These are phyloP conservation scores for Eragrostis tef DNA, from an alignment of 202 grass and related monocot genomes.

Conservation along the genomic window DNA sequence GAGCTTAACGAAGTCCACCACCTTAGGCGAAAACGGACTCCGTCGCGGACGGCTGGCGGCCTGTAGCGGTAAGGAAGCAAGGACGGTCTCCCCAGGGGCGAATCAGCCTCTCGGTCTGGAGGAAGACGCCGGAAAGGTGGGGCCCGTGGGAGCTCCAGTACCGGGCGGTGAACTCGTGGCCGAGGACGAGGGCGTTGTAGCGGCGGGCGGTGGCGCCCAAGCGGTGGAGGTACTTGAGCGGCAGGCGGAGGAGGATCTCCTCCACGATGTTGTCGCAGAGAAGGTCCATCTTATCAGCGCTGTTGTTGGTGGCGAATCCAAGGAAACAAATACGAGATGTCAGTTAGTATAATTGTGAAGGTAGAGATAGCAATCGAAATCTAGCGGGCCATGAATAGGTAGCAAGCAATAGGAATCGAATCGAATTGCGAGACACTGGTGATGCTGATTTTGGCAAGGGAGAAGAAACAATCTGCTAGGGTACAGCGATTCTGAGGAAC, in stretches of 20 bases:
- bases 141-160: background rate
- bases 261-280: constrained; percentile 1
- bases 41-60: background rate
- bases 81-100: background rate
- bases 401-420: background rate
- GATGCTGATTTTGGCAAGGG: background rate
- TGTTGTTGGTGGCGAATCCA: background rate
- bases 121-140: constrained; percentile 20
- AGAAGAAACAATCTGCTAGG: background rate
- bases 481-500: background rate
- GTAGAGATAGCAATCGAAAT: background rate
- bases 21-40: background rate
- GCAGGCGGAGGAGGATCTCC: background rate
- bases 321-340: background rate
- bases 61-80: background rate
- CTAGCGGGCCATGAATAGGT: no score
- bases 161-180: background rate
- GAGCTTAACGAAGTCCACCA: background rate
- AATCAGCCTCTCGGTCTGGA: background rate
- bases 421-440: background rate
- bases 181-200: background rate
- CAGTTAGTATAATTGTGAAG: background rate
- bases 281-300: background rate
- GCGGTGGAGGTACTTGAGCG: constrained; percentile 12
- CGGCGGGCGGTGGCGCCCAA: background rate